phyloP scores from a whole-genome alignment of 2,329 filamentous ascomycete species.

The Chaetomium strumarium region DNA sequence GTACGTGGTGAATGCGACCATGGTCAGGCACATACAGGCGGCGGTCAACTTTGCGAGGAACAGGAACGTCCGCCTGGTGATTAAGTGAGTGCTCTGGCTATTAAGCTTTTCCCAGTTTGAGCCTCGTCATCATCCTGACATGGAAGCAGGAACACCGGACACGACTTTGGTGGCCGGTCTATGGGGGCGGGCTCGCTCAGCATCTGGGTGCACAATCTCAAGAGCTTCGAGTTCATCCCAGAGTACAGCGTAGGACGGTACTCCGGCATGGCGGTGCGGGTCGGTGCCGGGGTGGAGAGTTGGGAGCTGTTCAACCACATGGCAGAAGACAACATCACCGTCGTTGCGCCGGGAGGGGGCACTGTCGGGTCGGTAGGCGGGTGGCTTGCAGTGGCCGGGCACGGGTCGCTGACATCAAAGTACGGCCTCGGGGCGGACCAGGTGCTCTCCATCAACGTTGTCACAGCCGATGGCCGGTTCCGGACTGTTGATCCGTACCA shows the following conservation, averaged over 20 bases:
- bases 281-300: conserved; percentile 39
- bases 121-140: no score
- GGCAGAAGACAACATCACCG: conserved; percentile 28
- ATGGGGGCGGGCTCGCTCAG: conserved; percentile 51
- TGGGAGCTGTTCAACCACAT: conserved; percentile 32
- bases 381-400: conserved; percentile 47
- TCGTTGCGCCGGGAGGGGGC: conserved; percentile 30
- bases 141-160: conserved; percentile 41
- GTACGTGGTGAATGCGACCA: conserved; percentile 35
- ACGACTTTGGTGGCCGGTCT: conserved; percentile 51
- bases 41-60: conserved; percentile 36
- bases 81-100: conserved; percentile 29
- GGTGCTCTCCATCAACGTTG: conserved; percentile 41
- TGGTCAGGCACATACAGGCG: conserved; percentile 31
- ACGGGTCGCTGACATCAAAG: conserved; percentile 40
- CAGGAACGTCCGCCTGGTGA: conserved; percentile 35
- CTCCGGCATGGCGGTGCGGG: conserved; percentile 39
- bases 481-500: conserved; percentile 38
- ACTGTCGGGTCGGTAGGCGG: conserved; percentile 42
- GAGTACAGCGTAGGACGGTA: conserved; percentile 30
- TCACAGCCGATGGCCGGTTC: conserved; percentile 41
- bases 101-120: no score
- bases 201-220: conserved; percentile 50
- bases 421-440: conserved; percentile 50
- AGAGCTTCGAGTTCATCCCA: conserved; percentile 36